phyloP scores from a whole-genome alignment of 2,329 filamentous ascomycete genomes.

The Aspergillus viridinutans region DNA sequence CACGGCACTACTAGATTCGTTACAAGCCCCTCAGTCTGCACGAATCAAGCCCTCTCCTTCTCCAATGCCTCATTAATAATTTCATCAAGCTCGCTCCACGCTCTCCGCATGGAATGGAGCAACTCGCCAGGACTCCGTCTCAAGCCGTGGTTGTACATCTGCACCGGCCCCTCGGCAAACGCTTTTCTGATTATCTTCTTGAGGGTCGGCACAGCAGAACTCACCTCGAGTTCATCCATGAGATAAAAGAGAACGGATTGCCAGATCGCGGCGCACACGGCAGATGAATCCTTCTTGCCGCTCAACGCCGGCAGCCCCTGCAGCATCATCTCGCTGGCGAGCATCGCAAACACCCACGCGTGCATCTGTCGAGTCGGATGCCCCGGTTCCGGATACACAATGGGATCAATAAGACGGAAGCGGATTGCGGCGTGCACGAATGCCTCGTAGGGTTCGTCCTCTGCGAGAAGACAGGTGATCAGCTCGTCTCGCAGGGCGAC shows the following conservation, averaged over 20 bases:
- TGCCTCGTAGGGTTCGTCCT: conserved; percentile 43
- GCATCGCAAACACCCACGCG: conserved; percentile 31
- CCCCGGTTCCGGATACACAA: conserved; percentile 44
- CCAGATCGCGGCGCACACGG: not conserved
- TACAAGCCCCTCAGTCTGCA: not conserved
- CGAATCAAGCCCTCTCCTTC: conserved; percentile 19
- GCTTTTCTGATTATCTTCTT: conserved; percentile 21
- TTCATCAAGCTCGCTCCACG: conserved; percentile 49
- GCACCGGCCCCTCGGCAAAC: conserved; percentile 19
- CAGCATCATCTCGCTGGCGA: conserved; percentile 26
- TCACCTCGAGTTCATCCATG: conserved; percentile 18
- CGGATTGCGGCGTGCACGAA: conserved; percentile 50
- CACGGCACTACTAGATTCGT: not conserved
- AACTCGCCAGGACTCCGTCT: conserved; percentile 22
- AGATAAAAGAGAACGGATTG: conserved; percentile 9
- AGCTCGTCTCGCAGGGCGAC: conserved; percentile 52
- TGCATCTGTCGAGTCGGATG: conserved; percentile 55
- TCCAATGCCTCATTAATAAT: conserved; percentile 24
- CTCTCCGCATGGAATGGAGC: conserved; percentile 26
- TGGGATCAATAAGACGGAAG: conserved; percentile 49
- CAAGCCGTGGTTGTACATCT: not conserved
- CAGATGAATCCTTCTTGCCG: not conserved
- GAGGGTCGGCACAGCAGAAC: conserved; percentile 30
- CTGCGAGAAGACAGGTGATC: conserved; percentile 46
- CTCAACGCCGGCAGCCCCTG: conserved; percentile 12